These are phyloP conservation scores for Lavandula angustifolia DNA, from an alignment of 257 asterid genomes.

Conservation along the genomic window DNA sequence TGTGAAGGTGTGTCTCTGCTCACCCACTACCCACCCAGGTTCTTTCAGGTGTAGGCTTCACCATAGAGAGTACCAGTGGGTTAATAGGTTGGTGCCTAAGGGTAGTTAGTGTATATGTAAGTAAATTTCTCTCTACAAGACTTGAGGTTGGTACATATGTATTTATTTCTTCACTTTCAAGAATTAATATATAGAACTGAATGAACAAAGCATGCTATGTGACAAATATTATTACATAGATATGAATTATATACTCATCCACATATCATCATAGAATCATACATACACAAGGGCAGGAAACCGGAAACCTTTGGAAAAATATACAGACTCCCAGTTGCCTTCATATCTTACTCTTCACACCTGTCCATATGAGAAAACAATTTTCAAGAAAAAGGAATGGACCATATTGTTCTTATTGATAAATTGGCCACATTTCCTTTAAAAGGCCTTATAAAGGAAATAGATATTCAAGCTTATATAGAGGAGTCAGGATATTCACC, in stretches of 20 bases:
- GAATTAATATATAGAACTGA: not conserved
- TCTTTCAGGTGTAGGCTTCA: constrained; percentile 54
- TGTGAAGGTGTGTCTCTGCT: constrained; percentile 39
- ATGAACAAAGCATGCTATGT: not conserved
- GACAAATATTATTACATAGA: constrained; percentile 15
- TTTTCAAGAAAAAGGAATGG: too few relatives aligned
- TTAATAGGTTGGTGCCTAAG: constrained; percentile 31
- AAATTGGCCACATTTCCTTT: too few relatives aligned
- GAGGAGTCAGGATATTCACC: too few relatives aligned
- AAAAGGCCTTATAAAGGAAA: too few relatives aligned
- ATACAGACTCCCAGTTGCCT: constrained; percentile 26
- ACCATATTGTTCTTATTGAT: too few relatives aligned
- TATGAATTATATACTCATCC: not conserved
- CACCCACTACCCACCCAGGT: constrained; percentile 52
- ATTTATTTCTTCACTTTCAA: constrained; percentile 21
- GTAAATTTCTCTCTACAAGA: constrained; percentile 2
- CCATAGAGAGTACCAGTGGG: constrained; percentile 50
- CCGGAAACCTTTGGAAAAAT: constrained; percentile 25
- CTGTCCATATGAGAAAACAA: constrained; percentile 22
- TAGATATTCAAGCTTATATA: too few relatives aligned
- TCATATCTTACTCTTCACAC: constrained; percentile 24
- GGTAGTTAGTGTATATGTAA: constrained; percentile 22
- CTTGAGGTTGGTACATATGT: constrained; percentile 12
- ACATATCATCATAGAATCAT: constrained; percentile 8
- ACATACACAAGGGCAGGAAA: constrained; percentile 16